Base-by-base conservation (phyloP, 2,329 filamentous ascomycete species). In the Colletotrichum orchidophilum region DNA sequence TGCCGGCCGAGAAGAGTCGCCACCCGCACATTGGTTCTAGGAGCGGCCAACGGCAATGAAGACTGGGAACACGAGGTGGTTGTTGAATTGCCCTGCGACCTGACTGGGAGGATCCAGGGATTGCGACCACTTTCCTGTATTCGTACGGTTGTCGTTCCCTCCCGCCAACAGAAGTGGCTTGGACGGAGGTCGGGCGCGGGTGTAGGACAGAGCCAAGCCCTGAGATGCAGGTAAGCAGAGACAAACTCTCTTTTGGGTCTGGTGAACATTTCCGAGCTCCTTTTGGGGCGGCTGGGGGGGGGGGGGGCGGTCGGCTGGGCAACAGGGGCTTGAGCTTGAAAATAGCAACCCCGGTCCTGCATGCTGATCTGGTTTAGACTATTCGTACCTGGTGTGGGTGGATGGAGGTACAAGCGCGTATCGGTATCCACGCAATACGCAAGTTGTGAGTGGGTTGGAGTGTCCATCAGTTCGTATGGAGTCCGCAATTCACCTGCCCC, bases 311-410 rank as follows among this genome's bases (percentile, higher is more conserved):
- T 71, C 68, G 68, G 24, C 68, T 53, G 46, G 64, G 68, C 64
- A 71, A 71, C 68, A 59, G 57, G 64, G 68, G 68, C 29, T 70
- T 42, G 63, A 63, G 63, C 63, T 53, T 42, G 58, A 63, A 59
- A 68, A 71, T 71, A 68, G 68, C 52, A 71, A 54, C 64, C 68
- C 58, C 63, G 58, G 64, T 71, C 64, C 64, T 71, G 64, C 68
- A 59, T 71, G 68, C 52, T 68, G 68, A 71, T 71, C 68, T 62
- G 68, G 63, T 42, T 50, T 67, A 52, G 68, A 62, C 68, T 62
- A n/a, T n/a, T n/a, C n/a, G n/a, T n/a, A 70, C 42, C 9, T 52
- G 59, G 46, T 21, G 54, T 54, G 52, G 66, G 31, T 27, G 55
- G 54, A 15, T 24, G 26, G 18, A 31, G 59, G 62, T 66, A 29